These are phyloP conservation scores for Jimgerdemannia lactiflua DNA, from an alignment of 192 early-diverging fungal genomes.

Conservation along the genomic window DNA sequence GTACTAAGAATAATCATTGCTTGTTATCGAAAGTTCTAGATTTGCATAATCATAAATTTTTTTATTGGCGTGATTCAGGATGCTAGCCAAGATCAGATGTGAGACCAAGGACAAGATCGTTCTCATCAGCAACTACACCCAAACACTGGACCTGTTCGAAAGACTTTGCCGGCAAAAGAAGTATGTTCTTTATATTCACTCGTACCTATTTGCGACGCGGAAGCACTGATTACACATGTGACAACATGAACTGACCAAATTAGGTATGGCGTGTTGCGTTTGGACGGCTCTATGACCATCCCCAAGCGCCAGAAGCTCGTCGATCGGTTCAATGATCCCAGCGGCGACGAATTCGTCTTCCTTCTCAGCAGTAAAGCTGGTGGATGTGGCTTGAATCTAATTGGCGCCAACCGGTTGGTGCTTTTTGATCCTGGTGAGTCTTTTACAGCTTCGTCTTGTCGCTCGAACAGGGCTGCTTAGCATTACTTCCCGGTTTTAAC, in stretches of 20 bases:
- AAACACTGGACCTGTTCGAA: conserved; percentile 95
- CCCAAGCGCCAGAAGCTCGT: conserved; percentile 94
- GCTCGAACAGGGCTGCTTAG: neutral
- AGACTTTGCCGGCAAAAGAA: conserved; percentile 72
- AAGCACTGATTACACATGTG: neutral
- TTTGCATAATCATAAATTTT: neutral
- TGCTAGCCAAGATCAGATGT: conserved; percentile 70
- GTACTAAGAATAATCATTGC: neutral
- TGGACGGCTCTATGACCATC: conserved; percentile 93
- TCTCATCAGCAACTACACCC: conserved; percentile 97
- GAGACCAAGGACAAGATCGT: conserved; percentile 93
- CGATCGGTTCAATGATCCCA: conserved; percentile 94
- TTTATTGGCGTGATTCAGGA: conserved; percentile 27
- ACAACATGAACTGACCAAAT: neutral
- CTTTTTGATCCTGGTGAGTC: conserved; percentile 80
- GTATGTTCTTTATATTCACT: conserved; percentile 30
- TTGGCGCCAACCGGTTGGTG: conserved; percentile 96
- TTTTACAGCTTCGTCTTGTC: neutral
- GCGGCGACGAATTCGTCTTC: conserved; percentile 86
- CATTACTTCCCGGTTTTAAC: no score
- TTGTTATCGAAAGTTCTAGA: conserved; percentile 17
- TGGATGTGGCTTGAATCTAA: conserved; percentile 97
- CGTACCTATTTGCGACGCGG: neutral
- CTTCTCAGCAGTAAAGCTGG: conserved; percentile 97
- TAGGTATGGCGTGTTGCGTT: conserved; percentile 71